phyloP scores from a whole-genome alignment of 139 green algal species.

The Diplosphaera chodatii region DNA sequence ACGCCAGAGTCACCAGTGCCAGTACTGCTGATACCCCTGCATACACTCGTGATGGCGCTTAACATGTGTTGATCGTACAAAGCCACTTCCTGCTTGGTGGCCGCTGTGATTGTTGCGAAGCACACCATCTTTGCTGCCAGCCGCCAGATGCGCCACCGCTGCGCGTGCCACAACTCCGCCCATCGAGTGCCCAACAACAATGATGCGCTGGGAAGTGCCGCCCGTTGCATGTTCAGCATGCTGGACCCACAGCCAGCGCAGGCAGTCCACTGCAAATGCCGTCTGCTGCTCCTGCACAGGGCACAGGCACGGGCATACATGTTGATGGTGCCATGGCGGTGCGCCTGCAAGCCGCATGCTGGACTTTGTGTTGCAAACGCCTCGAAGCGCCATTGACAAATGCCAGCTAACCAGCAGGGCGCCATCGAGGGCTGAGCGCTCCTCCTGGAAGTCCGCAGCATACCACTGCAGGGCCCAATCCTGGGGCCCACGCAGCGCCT shows the following conservation, averaged over 20 bases:
- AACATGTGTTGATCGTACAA: too few species aligned
- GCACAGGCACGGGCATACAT: too few species aligned
- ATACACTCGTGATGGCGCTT: not conserved
- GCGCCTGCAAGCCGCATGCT: not conserved
- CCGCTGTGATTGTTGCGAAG: not conserved
- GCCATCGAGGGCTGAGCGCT: constrained; percentile 58
- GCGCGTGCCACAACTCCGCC: constrained; percentile 54
- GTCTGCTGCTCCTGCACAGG: constrained; percentile 46
- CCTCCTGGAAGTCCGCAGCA: constrained; percentile 44
- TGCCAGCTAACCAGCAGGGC: constrained; percentile 22
- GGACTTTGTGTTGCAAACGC: not conserved
- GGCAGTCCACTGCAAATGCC: constrained; percentile 28
- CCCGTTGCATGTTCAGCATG: not conserved
- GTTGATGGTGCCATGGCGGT: too few species aligned
- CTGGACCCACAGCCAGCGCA: constrained; percentile 20
- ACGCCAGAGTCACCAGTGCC: constrained; percentile 37
- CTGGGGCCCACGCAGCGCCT: constrained; percentile 6
- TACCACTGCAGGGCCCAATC: constrained; percentile 39
- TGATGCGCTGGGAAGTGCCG: constrained; percentile 7
- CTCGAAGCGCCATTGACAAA: too few species aligned
- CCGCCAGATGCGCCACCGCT: constrained; percentile 19
- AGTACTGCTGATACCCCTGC: constrained; percentile 22
- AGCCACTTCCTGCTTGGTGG: too few species aligned
- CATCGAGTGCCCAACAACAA: constrained; percentile 72
- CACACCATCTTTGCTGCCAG: constrained; percentile 27